Base-by-base conservation (phyloP, 2,329 filamentous ascomycete genomes). In the Paraconiothyrium sp. region DNA sequence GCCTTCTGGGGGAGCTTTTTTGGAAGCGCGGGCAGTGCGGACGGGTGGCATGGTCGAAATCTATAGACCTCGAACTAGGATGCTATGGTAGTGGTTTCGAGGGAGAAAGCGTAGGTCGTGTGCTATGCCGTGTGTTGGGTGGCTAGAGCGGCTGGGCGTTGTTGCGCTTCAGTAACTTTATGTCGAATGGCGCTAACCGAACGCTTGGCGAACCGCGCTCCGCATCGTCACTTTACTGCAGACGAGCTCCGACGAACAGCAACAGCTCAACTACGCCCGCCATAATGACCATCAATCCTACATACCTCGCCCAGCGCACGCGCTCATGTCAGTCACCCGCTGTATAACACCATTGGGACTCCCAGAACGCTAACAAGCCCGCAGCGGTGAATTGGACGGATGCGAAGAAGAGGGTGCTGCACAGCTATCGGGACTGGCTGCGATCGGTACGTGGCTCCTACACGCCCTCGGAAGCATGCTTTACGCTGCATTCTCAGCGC, bases 351-450 rank as follows among this genome's bases (percentile, higher is more conserved):
- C 57, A 71, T 74, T 75, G 72, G 55, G 20, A 8, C 24, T 2
- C 4, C 4, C 32, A n/a, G 56, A 54, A 30, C 35, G 61, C 70
- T 76, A 72, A 76, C 50, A 34, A 54, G 37, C 57, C 11, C 54
- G 65, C 79, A 97, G 94, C 94, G 79, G 84, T 88, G 83, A 97
- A 91, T 85, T 97, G 92, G 93, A 78, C 82, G 73, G 93, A 98
- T 85, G 94, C 94, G 74, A 92, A 92, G 83, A 86, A 85, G 79
- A 89, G 94, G 85, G 95, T 97, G 68, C 82, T 97, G 72, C 88
- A 89, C 78, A 91, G 92, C 73, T 99, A 99, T 85, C 88, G 95
- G 79, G 91, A 94, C 85, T 99, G 95, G 95, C 88, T 98, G 74
- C 90, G 95, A 85, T 90, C 93, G 82, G 95, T 99, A 90, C 78